Evolutionary conservation across 805 yeast species (phyloP), one percentile per base, ranked within the genome.

Genomic region (Alloascoidea hylecoeti): DNA sequence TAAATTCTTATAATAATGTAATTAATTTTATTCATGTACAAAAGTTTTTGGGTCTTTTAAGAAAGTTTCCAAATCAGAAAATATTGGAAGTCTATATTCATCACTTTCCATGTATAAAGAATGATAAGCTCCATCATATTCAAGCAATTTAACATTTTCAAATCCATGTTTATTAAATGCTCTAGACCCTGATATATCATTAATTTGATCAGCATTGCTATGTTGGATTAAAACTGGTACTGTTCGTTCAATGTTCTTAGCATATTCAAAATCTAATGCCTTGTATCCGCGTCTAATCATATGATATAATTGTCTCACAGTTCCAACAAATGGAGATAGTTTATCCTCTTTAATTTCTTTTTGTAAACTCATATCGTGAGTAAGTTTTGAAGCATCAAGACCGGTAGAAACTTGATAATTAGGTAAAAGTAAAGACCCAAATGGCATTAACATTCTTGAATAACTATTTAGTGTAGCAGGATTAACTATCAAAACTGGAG

Each of bases 161-260:
- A 9, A 9, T n/a, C 13, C 9, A n/a, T 9, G 30, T 9, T 9
- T n/a, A n/a, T 23, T 23, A 23, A 23, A 23, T n/a, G 9, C n/a
- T 23, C 30, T 23, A 23, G 30, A 23, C 13, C 30, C 30, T 9
- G 13, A 9, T 23, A 23, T 23, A 23, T n/a, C n/a, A n/a, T 23
- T 23, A 23, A 23, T 23, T n/a, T 23, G 13, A 51, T 82, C 94
- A n/a, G 54, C 57, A 5, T 61, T 58, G 18, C 89, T 86, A 51
- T 80, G 89, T 34, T 72, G 46, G 6, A 81, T 56, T 18, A 76
- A 51, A 3, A 79, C 47, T 0, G 82, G 73, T 6, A 66, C 59
- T 4, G 61, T 49, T 4, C 60, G 53, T 34, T 55, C 53, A 39
- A 60, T 55, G 34, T 59, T 53, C 2, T 9, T 23, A 9, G 59